Evolutionary conservation across 768 basidiomycete species (phyloP).

Genomic region (Leccinum arenicola): DNA sequence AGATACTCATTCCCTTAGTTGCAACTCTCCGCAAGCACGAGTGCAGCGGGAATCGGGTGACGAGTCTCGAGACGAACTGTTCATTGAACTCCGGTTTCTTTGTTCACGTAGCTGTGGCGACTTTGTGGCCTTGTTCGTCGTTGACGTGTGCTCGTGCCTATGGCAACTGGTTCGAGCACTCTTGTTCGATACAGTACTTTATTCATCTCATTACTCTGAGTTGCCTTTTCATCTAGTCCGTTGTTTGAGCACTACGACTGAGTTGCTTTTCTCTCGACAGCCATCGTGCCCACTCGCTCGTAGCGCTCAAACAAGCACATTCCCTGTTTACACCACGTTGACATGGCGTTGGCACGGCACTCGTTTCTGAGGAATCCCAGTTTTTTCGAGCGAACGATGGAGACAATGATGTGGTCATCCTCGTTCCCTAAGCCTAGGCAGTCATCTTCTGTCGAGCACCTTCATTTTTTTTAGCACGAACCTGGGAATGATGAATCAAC

Average conservation of each 20-base stretch:
- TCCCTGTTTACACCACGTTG: slow-evolving; percentile 67
- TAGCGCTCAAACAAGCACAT: slow-evolving; percentile 41
- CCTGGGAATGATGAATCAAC: slow-evolving; percentile 88
- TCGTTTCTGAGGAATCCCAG: slow-evolving; percentile 63
- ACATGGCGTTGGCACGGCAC: slow-evolving; percentile 80
- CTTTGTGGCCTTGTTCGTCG: not conserved
- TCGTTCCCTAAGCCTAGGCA: slow-evolving; percentile 61
- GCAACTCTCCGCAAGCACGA: not conserved
- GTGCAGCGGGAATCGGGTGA: too few relatives aligned
- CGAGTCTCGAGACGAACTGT: not conserved
- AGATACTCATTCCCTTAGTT: not conserved
- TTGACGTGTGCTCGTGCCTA: not conserved
- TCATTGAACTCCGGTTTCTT: not conserved
- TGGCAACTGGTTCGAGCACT: not conserved
- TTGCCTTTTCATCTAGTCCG: not conserved
- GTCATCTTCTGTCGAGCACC: slow-evolving; percentile 13
- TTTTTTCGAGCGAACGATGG: slow-evolving; percentile 55
- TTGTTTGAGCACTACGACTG: not conserved
- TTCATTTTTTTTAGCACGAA: slow-evolving; percentile 26
- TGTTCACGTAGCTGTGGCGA: not conserved
- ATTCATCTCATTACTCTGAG: not conserved
- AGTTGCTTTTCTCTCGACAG: not conserved
- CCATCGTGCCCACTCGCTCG: not conserved
- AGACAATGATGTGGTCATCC: slow-evolving; percentile 65
- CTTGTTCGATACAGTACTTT: not conserved